Evolutionary conservation across 345 rosid genomes (phyloP).

Genomic region (Ceriops tagal): DNA sequence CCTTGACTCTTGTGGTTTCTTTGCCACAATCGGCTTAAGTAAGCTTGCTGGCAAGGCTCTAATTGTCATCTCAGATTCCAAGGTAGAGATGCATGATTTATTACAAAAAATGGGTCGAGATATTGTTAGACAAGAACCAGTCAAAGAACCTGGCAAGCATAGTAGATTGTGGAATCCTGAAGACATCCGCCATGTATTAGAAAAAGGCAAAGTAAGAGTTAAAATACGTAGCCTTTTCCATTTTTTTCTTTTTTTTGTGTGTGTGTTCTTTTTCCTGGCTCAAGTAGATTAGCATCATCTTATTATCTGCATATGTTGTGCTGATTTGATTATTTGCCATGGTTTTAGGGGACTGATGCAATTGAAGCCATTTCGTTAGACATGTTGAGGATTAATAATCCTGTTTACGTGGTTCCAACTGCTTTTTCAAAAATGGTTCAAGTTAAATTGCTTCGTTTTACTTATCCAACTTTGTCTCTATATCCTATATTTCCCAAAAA

Average conservation of each 20-base stretch:
- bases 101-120: slow-evolving; percentile 8
- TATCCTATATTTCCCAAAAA: no score
- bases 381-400: no score
- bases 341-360: background rate
- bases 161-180: background rate
- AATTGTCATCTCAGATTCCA: no score
- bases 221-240: no score
- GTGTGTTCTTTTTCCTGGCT: background rate
- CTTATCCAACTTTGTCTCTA: background rate
- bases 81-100: no score
- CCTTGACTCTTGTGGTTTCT: no score
- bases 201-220: background rate
- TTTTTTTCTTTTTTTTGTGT: rapidly evolving
- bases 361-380: background rate
- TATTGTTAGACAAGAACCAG: background rate
- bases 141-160: background rate
- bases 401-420: background rate
- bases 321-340: background rate
- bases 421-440: background rate
- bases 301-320: background rate
- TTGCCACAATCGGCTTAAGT: no score
- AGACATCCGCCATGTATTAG: background rate
- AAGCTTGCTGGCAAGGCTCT: no score
- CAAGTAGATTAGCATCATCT: no score
- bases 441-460: background rate